Conservation (phyloP, 768 basidiomycete species). For the Xerocomellus chrysenteron region DNA sequence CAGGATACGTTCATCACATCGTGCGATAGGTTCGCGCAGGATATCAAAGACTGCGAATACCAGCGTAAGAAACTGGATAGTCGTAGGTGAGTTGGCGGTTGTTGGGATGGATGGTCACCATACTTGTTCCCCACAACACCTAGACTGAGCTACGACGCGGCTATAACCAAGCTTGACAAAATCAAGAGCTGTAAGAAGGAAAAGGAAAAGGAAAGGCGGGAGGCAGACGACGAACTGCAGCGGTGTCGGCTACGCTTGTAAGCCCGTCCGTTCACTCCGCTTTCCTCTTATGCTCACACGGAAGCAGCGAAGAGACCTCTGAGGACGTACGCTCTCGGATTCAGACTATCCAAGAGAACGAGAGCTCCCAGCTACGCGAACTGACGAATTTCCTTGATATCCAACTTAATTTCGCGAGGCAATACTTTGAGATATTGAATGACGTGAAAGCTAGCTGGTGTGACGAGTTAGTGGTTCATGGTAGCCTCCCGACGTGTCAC, state of each 20-base stretch:
- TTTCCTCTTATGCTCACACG: constrained; percentile 8
- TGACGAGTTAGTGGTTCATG: constrained; percentile 46
- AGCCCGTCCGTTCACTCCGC: constrained; percentile 23
- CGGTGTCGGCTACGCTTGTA: constrained; percentile 75
- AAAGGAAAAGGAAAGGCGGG: constrained; percentile 67
- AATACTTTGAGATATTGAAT: constrained; percentile 70
- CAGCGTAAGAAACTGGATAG: constrained; percentile 87
- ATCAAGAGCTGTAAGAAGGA: constrained; percentile 74
- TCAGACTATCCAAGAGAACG: constrained; percentile 76
- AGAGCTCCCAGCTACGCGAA: constrained; percentile 68
- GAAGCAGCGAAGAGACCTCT: constrained; percentile 74
- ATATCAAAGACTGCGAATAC: constrained; percentile 80
- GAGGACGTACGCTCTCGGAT: constrained; percentile 84
- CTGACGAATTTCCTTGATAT: constrained; percentile 69
- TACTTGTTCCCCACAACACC: background rate
- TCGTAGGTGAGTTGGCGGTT: constrained; percentile 52
- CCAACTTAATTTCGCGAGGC: constrained; percentile 70
- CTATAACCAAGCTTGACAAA: constrained; percentile 67
- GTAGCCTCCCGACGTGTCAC: background rate
- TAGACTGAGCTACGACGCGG: constrained; percentile 79
- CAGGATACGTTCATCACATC: constrained; percentile 71
- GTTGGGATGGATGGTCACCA: background rate
- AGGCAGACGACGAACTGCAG: constrained; percentile 81
- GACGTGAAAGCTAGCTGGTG: constrained; percentile 71
- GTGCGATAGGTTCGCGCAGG: constrained; percentile 61